Evolutionary conservation across 148 eudicot species (phyloP).

Genomic region (Chenopodium formosanum): DNA sequence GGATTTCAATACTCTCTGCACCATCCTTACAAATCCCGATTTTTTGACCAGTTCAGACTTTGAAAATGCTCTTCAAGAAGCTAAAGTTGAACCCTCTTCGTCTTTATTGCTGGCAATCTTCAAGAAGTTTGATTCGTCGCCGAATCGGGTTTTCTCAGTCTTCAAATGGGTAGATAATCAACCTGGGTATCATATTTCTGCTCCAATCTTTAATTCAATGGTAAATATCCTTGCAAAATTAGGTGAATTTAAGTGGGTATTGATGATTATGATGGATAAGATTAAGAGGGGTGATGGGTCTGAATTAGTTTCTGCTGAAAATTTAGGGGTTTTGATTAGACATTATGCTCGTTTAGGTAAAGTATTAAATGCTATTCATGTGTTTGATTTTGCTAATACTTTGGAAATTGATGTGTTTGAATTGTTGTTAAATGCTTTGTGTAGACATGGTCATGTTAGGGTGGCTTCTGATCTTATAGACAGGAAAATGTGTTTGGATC

Average conservation of each 20-base stretch:
- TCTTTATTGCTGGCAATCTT: constrained; percentile 41
- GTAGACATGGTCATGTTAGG: constrained; percentile 62
- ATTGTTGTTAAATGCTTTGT: constrained; percentile 60
- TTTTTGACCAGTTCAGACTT: constrained; percentile 35
- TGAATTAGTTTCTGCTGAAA: constrained; percentile 39
- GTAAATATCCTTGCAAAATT: constrained; percentile 57
- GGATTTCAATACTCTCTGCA: constrained; percentile 38
- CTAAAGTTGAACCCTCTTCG: constrained; percentile 33
- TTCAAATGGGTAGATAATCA: constrained; percentile 63
- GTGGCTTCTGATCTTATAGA: constrained; percentile 54
- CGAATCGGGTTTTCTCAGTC: constrained; percentile 43
- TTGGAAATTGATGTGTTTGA: constrained; percentile 46
- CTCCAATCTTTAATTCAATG: constrained; percentile 51
- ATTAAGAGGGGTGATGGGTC: constrained; percentile 34
- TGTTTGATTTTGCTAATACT: constrained; percentile 46
- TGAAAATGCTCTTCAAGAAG: constrained; percentile 37
- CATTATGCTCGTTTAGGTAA: constrained; percentile 68
- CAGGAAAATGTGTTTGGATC: constrained; percentile 34
- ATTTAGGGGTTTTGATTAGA: constrained; percentile 55
- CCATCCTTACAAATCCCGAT: constrained; percentile 40
- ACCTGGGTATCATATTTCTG: constrained; percentile 33
- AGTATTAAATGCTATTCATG: constrained; percentile 41
- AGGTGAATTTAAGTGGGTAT: constrained; percentile 56
- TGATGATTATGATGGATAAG: constrained; percentile 43
- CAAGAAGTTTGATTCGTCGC: constrained; percentile 47